Base-by-base conservation (phyloP, 257 asterid species). In the Rubia yunnanensis region DNA sequence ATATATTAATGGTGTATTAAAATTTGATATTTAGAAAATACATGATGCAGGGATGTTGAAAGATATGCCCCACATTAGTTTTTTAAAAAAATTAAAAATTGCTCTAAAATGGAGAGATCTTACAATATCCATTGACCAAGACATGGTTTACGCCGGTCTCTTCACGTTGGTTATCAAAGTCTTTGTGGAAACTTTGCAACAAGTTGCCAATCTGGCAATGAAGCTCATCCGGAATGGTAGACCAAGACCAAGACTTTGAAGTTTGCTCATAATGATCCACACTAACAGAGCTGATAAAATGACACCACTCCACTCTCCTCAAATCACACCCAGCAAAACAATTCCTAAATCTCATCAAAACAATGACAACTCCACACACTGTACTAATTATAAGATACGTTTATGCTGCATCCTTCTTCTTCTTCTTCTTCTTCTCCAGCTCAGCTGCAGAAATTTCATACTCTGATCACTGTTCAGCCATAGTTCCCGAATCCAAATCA, bases 401-500 rank as follows among this genome's bases (percentile, higher is more conserved):
- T 46, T 46, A 5, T 46, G 63, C 26, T n/a, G n/a, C n/a, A 15
- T 11, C 57, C 18, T 22, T 54, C 52, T 10, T 50, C 8, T 34
- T 76, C 67, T 65, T 75, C 58, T 28, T 79, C n/a, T n/a, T n/a
- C n/a, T n/a, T n/a, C 22, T 44, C 76, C 68, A 23, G 67, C 41
- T 63, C 38, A 15, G 4, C 63, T 20, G 22, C 72, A 1, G 9
- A 56, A 27, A 49, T 56, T 56, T 63, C 82, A 2, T 86, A 86
- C 55, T 13, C 35, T 13, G 72, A 77, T 35, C 89, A 84, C 23
- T 88, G 96, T 52, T 74, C 83, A 39, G 64, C 87, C 35, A 9
- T 75, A 18, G 67, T 88, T 66, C 84, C 96, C 39, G 70, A 58
- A 52, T 66, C 69, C 1, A 69, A 0, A 22, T 44, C 70, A 2